Percentiles rank a stretch among this genome's conserved stretches.
Conservation (phyloP, 2,329 filamentous ascomycete genomes). For the Bipolaris oryzae region DNA sequence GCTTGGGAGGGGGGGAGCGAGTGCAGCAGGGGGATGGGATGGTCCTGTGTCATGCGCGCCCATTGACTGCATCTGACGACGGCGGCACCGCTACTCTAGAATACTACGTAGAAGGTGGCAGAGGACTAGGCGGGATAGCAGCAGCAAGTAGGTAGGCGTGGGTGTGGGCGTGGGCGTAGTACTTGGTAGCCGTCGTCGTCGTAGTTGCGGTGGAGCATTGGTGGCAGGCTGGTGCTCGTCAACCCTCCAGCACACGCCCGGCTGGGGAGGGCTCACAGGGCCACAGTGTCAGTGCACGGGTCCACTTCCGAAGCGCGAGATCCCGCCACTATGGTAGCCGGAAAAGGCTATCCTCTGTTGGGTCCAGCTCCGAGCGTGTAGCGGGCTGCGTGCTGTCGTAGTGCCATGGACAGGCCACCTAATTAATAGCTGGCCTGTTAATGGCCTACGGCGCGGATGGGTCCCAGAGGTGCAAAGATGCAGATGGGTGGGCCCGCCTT, state of each 20-base stretch:
- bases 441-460: slow-evolving; percentile 28
- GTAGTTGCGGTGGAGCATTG: too few relatives aligned
- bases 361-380: slow-evolving; percentile 25
- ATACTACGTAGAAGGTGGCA: too few relatives aligned
- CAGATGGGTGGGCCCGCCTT: slow-evolving; percentile 28
- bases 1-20: too few relatives aligned
- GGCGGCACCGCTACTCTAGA: neutral
- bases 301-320: slow-evolving; percentile 23
- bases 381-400: slow-evolving; percentile 13
- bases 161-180: slow-evolving; percentile 6
- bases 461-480: slow-evolving; percentile 25
- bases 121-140: neutral
- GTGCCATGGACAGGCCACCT: slow-evolving; percentile 25
- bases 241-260: too few relatives aligned
- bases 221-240: too few relatives aligned
- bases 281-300: slow-evolving; percentile 7
- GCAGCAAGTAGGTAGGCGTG: neutral
- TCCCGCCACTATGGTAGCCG: slow-evolving; percentile 29
- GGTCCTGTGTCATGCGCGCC: slow-evolving; percentile 1
- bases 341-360: slow-evolving; percentile 20
- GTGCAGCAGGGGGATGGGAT: too few relatives aligned
- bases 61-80: neutral
- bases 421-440: slow-evolving; percentile 31
- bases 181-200: too few relatives aligned
- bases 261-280: too few relatives aligned